Percentiles rank a stretch among this genome's conserved stretches.
Conservation (phyloP, 768 basidiomycete genomes). For the Cystoderma amianthinum region DNA sequence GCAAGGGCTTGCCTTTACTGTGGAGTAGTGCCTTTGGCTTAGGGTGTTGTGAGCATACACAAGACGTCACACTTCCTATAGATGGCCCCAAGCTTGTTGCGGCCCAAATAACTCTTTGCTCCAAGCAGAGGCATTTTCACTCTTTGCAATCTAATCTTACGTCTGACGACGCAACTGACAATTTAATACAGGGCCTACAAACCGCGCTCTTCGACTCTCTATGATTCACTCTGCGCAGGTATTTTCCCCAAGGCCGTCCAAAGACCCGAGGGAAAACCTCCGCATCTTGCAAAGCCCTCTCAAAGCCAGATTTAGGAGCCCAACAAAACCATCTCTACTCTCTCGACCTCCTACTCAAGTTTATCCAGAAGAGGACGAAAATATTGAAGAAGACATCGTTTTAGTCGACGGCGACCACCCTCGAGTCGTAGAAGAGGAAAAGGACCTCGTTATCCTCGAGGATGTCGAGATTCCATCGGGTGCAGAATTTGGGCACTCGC, state of each 20-base stretch:
- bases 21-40: too few relatives aligned
- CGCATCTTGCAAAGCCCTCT: slow-evolving; percentile 55
- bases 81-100: too few relatives aligned
- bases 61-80: too few relatives aligned
- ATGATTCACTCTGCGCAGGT: slow-evolving; percentile 75
- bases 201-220: slow-evolving; percentile 55
- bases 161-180: too few relatives aligned
- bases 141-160: too few relatives aligned
- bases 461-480: slow-evolving; percentile 36
- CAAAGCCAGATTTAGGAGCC: slow-evolving; percentile 28
- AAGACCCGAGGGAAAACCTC: slow-evolving; percentile 56
- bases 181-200: slow-evolving; percentile 24
- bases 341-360: slow-evolving; percentile 14
- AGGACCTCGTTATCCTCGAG: slow-evolving; percentile 67
- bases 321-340: slow-evolving; percentile 16
- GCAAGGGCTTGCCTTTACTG: too few relatives aligned
- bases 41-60: too few relatives aligned
- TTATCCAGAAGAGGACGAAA: slow-evolving; percentile 19
- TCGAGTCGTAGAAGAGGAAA: slow-evolving; percentile 62
- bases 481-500: too few relatives aligned
- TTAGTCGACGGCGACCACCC: slow-evolving; percentile 63
- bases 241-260: slow-evolving; percentile 57
- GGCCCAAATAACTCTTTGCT: too few relatives aligned
- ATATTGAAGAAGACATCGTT: slow-evolving; percentile 43
- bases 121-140: too few relatives aligned